Conservation (phyloP, 805 yeast genomes). For the Myxozyma neglecta region DNA sequence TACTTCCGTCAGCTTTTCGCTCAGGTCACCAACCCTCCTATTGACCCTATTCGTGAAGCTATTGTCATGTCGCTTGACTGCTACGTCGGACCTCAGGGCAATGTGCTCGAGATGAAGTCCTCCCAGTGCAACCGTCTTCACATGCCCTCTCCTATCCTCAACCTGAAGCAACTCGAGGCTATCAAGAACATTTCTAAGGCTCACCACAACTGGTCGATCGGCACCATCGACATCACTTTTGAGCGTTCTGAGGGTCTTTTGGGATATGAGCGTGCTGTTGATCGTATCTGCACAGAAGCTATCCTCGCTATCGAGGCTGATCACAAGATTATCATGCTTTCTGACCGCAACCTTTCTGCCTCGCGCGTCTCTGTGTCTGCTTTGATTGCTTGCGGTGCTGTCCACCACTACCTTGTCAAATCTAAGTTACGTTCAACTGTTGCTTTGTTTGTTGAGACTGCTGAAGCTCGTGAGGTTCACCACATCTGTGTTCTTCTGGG, state of each 20-base stretch:
- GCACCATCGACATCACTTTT: slow-evolving; percentile 85
- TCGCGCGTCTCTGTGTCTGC: slow-evolving; percentile 80
- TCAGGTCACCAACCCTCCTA: slow-evolving; percentile 98
- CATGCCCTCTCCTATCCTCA: slow-evolving; percentile 78
- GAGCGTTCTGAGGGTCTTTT: slow-evolving; percentile 75
- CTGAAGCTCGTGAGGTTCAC: slow-evolving; percentile 96
- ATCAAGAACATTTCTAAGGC: slow-evolving; percentile 67
- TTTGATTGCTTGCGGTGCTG: slow-evolving; percentile 91
- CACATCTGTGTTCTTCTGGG: slow-evolving; percentile 93
- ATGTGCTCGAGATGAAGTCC: slow-evolving; percentile 87
- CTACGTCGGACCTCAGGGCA: slow-evolving; percentile 98
- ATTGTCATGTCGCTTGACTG: slow-evolving; percentile 97
- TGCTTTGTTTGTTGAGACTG: slow-evolving; percentile 87
- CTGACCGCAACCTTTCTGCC: slow-evolving; percentile 64
- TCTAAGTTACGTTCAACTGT: slow-evolving; percentile 95
- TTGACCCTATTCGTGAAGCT: slow-evolving; percentile 95
- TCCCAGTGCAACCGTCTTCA: slow-evolving; percentile 86
- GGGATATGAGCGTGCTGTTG: slow-evolving; percentile 83
- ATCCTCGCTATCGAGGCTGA: slow-evolving; percentile 77
- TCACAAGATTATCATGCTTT: slow-evolving; percentile 70
- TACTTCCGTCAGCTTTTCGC: slow-evolving; percentile 96
- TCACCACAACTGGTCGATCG: slow-evolving; percentile 84
- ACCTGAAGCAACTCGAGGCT: slow-evolving; percentile 72
- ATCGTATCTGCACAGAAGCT: slow-evolving; percentile 83
- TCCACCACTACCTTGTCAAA: slow-evolving; percentile 93